A percentile compares a stretch with the other conserved stretches of the same genome.
These are phyloP conservation scores for Pseudotulostoma volvatum DNA, from an alignment of 495 filamentous ascomycete species.

Conservation along the genomic window DNA sequence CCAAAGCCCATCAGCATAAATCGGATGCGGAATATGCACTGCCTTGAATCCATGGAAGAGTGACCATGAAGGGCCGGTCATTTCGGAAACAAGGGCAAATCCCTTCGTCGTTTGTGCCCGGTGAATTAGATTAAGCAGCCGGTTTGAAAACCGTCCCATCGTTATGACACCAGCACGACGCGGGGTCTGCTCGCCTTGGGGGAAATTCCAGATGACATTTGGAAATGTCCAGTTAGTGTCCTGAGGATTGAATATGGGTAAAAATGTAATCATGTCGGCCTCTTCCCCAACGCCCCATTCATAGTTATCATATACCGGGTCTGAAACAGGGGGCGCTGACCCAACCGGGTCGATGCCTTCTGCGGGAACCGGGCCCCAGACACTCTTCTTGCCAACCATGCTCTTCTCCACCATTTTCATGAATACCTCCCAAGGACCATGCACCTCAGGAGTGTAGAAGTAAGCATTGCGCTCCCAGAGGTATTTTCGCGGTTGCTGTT, in stretches of 20 bases:
- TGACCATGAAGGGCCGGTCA: conserved; percentile 47
- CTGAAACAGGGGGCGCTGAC: conserved; percentile 36
- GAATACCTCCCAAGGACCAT: conserved; percentile 39
- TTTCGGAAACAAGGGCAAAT: conserved; percentile 49
- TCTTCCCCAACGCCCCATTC: conserved; percentile 61
- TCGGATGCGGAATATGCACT: conserved; percentile 35
- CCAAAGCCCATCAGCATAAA: conserved; percentile 50
- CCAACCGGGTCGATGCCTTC: no score
- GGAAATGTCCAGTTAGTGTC: conserved; percentile 45
- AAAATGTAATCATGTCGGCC: conserved; percentile 55
- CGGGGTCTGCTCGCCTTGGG: conserved; percentile 29
- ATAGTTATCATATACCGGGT: conserved; percentile 43
- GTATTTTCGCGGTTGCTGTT: conserved; percentile 45
- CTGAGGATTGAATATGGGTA: conserved; percentile 52
- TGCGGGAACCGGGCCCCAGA: no score
- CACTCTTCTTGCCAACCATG: no score
- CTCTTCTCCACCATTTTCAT: conserved; percentile 19
- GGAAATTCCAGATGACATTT: conserved; percentile 27
- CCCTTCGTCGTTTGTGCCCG: conserved; percentile 25
- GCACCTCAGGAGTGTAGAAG: conserved; percentile 48
- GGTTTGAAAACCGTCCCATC: conserved; percentile 43
- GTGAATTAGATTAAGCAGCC: conserved; percentile 35
- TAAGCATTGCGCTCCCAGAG: conserved; percentile 61
- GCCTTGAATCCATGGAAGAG: conserved; percentile 55
- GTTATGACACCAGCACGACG: conserved; percentile 52